Conservation (phyloP, 257 asterid genomes). For the Petunia axillaris region DNA sequence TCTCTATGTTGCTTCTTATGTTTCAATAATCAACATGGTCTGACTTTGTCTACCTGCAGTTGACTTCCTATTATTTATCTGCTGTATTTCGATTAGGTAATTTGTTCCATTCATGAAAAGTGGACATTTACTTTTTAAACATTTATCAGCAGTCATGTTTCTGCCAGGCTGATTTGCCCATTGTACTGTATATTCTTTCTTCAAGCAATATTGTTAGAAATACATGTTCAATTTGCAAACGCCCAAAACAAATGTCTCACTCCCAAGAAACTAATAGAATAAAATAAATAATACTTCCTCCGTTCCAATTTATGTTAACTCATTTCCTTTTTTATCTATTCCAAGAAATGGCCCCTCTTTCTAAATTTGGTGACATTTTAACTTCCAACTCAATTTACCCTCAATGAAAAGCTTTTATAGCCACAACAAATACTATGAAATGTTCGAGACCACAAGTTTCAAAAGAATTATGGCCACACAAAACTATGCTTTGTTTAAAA, state of each 20-base stretch:
- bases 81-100: not conserved
- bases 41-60: not conserved
- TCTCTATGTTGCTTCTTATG: slow-evolving; percentile 37
- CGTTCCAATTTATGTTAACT: too few relatives aligned
- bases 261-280: not conserved
- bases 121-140: not conserved
- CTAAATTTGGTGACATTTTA: too few relatives aligned
- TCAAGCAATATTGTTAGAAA: too few relatives aligned
- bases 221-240: not conserved
- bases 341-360: too few relatives aligned
- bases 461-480: too few relatives aligned
- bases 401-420: too few relatives aligned
- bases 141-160: not conserved
- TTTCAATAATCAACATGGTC: slow-evolving; percentile 19
- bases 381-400: too few relatives aligned
- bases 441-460: too few relatives aligned
- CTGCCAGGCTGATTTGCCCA: not conserved
- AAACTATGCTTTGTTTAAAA: too few relatives aligned
- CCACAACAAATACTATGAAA: too few relatives aligned
- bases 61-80: not conserved
- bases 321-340: too few relatives aligned
- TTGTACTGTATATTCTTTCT: not conserved
- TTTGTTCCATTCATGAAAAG: not conserved
- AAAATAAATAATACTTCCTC: too few relatives aligned
- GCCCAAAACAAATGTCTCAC: not conserved